Evolutionary conservation across 2,329 filamentous ascomycete genomes (phyloP).

Genomic region (Sporothrix brunneoviolacea): DNA sequence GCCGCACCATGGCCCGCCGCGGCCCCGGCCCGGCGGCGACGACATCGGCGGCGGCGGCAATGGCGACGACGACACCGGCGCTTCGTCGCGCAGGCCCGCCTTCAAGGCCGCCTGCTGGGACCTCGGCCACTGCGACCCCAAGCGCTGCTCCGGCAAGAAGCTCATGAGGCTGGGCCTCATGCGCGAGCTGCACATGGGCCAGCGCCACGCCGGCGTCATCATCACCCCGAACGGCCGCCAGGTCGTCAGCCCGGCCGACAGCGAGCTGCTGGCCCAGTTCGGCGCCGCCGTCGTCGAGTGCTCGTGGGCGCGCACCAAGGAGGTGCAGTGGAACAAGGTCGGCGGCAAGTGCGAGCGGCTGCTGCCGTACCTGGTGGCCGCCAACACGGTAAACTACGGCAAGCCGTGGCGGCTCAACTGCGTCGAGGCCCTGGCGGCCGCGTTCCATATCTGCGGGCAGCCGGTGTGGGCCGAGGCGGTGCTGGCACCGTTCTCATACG

Average conservation of each 20-base stretch:
- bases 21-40: conserved; percentile 37
- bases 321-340: conserved; percentile 86
- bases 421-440: conserved; percentile 86
- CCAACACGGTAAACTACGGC: conserved; percentile 96
- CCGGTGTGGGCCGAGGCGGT: conserved; percentile 83
- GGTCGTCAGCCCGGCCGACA: conserved; percentile 76
- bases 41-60: conserved; percentile 34
- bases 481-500: conserved; percentile 80
- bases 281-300: conserved; percentile 96
- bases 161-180: conserved; percentile 89
- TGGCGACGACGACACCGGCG: conserved; percentile 27
- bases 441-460: conserved; percentile 89
- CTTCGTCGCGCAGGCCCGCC: conserved; percentile 27
- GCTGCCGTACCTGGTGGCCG: conserved; percentile 89
- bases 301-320: conserved; percentile 87
- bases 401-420: conserved; percentile 94
- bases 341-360: conserved; percentile 89
- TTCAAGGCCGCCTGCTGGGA: conserved; percentile 99
- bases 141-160: conserved; percentile 91
- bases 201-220: conserved; percentile 86
- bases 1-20: conserved; percentile 52
- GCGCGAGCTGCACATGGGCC: conserved; percentile 84
- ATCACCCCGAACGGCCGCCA: conserved; percentile 92
- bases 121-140: conserved; percentile 93
- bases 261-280: conserved; percentile 72